phyloP scores from a whole-genome alignment of 768 basidiomycete genomes.

The Mycena kentingensis region DNA sequence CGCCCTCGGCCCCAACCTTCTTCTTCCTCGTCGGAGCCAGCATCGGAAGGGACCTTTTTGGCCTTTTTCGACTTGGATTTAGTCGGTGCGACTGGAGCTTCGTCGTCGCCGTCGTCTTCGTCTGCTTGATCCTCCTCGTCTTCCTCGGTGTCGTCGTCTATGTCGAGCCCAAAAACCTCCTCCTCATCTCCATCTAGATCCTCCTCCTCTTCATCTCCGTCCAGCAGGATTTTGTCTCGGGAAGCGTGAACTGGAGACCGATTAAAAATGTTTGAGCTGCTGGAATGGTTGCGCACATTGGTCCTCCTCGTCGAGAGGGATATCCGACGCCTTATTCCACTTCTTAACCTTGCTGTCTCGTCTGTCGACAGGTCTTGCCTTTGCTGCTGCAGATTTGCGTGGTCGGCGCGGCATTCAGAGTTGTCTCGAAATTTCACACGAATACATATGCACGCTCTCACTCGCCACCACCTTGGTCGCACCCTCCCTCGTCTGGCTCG shows the following conservation, averaged over 20 bases:
- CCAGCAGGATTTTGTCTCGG: slow-evolving; percentile 76
- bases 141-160: slow-evolving; percentile 25
- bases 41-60: slow-evolving; percentile 28
- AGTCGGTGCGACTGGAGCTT: slow-evolving; percentile 11
- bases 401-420: slow-evolving; percentile 56
- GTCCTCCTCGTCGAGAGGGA: slow-evolving; percentile 79
- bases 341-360: slow-evolving; percentile 56
- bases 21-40: slow-evolving; percentile 51
- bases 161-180: slow-evolving; percentile 33
- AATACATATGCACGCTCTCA: slow-evolving; percentile 1
- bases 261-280: slow-evolving; percentile 8
- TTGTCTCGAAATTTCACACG: background rate
- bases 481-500: slow-evolving; percentile 27
- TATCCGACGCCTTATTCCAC: slow-evolving; percentile 69
- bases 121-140: slow-evolving; percentile 31
- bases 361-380: slow-evolving; percentile 49
- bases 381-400: slow-evolving; percentile 37
- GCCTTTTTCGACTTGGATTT: slow-evolving; percentile 27
- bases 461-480: slow-evolving; percentile 23
- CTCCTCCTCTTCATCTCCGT: slow-evolving; percentile 51
- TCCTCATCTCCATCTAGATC: slow-evolving; percentile 42
- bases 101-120: slow-evolving; percentile 24
- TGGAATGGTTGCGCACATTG: slow-evolving; percentile 55
- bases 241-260: slow-evolving; percentile 62
- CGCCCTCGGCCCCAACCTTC: slow-evolving; percentile 85